Conservation (phyloP, 176 grass and related monocot species). For the Ensete glaucum region DNA sequence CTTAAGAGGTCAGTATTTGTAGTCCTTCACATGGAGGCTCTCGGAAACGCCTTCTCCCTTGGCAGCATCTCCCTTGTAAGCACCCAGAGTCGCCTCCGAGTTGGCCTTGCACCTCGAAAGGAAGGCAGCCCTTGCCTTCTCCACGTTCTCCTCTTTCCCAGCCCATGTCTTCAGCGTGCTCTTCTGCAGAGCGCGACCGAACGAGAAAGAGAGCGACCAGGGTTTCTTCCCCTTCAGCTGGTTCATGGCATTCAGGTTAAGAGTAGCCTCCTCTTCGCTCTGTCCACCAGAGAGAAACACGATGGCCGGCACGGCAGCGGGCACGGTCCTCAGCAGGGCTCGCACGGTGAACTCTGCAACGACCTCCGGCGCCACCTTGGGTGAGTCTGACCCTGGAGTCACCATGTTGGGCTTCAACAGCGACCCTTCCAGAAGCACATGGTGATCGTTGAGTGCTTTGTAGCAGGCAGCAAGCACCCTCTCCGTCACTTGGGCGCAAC, state of each 20-base stretch:
- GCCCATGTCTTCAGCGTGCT: neutral
- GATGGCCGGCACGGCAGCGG: neutral
- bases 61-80: neutral
- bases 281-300: neutral
- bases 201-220: neutral
- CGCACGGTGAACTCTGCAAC: neutral
- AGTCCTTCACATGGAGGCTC: neutral
- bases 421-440: neutral
- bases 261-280: neutral
- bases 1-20: neutral
- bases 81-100: neutral
- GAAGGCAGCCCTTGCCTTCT: neutral
- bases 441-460: neutral
- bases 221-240: neutral
- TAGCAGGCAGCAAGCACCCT: neutral
- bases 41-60: neutral
- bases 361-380: neutral
- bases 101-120: neutral
- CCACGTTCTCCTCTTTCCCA: neutral
- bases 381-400: neutral
- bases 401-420: neutral
- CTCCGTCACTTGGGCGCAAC: neutral
- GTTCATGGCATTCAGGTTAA: neutral
- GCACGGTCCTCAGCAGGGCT: neutral
- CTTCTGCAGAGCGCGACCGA: neutral